Conservation (phyloP, 2,329 filamentous ascomycete species). For the Fusarium udum region DNA sequence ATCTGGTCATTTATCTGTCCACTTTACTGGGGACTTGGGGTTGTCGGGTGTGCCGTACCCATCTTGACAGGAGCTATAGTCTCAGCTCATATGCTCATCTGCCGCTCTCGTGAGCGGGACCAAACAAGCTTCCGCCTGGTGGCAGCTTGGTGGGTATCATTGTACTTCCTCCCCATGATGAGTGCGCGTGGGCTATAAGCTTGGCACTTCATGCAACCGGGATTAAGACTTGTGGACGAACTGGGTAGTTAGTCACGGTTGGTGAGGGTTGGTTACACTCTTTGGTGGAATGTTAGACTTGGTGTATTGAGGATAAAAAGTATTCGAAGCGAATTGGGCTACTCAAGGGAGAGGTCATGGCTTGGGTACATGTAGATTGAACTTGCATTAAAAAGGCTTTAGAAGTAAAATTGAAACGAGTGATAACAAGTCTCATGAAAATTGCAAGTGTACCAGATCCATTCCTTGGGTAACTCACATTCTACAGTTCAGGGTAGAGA, state of each 20-base stretch:
- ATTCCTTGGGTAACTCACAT: not conserved
- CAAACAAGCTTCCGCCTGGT: slow-evolving; percentile 29
- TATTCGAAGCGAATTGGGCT: too few relatives aligned
- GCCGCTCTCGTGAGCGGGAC: slow-evolving; percentile 10
- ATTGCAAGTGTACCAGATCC: too few relatives aligned
- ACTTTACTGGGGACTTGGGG: slow-evolving; percentile 24
- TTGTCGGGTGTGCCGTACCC: slow-evolving; percentile 4
- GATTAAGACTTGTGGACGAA: not conserved
- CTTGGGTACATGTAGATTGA: too few relatives aligned
- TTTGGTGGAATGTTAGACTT: fast-evolving
- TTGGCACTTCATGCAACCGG: not conserved
- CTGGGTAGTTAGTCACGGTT: too few relatives aligned
- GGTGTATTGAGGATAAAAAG: too few relatives aligned
- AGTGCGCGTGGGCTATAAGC: slow-evolving; percentile 5
- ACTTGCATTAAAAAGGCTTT: not conserved
- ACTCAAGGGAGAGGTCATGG: not conserved
- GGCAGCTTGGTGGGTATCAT: slow-evolving; percentile 30
- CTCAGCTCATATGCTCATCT: slow-evolving; percentile 28
- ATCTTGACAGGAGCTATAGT: slow-evolving; percentile 6
- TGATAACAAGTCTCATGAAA: not conserved
- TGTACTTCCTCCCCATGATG: slow-evolving; percentile 33
- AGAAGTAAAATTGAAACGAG: not conserved
- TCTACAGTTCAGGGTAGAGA: not conserved
- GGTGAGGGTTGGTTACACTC: fast-evolving
- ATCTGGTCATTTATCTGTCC: slow-evolving; percentile 35